A percentile compares a stretch with the other conserved stretches of the same genome.
These are phyloP conservation scores for Baeospora myosura DNA, from an alignment of 1,284 basidiomycete species.

Conservation along the genomic window DNA sequence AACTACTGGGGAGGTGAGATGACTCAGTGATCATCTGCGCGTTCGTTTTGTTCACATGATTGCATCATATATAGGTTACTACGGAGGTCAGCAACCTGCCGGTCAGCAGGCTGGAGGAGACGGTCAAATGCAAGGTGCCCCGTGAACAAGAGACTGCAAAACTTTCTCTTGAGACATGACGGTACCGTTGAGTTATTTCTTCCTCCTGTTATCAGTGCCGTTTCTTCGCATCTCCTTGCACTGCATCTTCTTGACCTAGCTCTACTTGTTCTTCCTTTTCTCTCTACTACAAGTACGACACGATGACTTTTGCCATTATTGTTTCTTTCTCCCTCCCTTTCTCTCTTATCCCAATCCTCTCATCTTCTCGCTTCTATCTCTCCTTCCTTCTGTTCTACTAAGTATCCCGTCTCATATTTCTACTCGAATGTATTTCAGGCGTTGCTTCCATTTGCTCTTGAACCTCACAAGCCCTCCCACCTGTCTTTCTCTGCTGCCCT, in stretches of 20 bases:
- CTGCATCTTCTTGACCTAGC: constrained; percentile 8
- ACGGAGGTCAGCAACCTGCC: constrained; percentile 60
- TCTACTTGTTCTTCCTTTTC: constrained; percentile 15
- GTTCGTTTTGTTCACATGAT: too few relatives aligned
- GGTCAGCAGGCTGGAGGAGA: constrained; percentile 52
- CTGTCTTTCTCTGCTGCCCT: too few relatives aligned
- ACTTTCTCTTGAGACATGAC: constrained; percentile 4
- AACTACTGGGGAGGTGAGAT: constrained; percentile 80
- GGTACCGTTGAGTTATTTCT: constrained; percentile 9
- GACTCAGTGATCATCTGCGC: constrained; percentile 4
- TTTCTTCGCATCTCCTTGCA: constrained; percentile 5
- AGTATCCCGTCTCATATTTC: constrained; percentile 25
- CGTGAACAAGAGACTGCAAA: constrained; percentile 27
- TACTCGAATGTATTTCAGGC: constrained; percentile 61
- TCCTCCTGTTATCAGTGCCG: constrained; percentile 5
- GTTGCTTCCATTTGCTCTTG: too few relatives aligned
- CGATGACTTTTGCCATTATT: neutral
- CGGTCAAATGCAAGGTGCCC: constrained; percentile 52
- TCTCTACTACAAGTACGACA: constrained; percentile 1
- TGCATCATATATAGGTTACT: constrained; percentile 49
- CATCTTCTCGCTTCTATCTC: constrained; percentile 12
- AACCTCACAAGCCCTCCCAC: too few relatives aligned
- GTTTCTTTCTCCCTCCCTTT: constrained; percentile 9
- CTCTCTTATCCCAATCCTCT: constrained; percentile 17
- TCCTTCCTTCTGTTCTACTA: constrained; percentile 8